Evolutionary conservation across 2,329 filamentous ascomycete genomes (phyloP).

Genomic region (Monilinia aucupariae): DNA sequence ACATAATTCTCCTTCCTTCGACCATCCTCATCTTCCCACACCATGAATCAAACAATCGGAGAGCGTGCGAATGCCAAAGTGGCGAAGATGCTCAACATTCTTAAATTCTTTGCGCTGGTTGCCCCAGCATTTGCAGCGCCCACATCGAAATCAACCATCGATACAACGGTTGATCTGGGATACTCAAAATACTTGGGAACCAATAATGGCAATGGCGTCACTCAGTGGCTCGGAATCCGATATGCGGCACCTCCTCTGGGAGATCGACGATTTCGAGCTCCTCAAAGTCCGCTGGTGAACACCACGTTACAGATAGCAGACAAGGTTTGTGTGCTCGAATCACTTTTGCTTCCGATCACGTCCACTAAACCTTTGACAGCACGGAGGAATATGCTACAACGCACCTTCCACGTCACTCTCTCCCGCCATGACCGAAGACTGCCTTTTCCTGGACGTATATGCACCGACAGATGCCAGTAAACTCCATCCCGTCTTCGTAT

Average conservation of each 20-base stretch:
- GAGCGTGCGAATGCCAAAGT: not conserved
- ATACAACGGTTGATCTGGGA: conserved; percentile 48
- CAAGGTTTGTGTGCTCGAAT: conserved; percentile 24
- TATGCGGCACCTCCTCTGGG: conserved; percentile 67
- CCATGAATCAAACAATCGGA: not conserved
- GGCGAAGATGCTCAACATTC: not conserved
- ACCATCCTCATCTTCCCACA: not conserved
- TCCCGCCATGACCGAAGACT: conserved; percentile 53
- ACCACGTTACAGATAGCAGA: conserved; percentile 27
- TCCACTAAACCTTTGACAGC: conserved; percentile 19
- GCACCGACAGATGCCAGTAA: conserved; percentile 50
- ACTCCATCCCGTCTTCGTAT: conserved; percentile 54
- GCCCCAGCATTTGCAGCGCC: conserved; percentile 7
- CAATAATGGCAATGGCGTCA: conserved; percentile 50
- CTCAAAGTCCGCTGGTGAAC: conserved; percentile 51
- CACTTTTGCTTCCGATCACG: not conserved
- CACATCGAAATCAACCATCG: not conserved
- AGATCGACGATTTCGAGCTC: conserved; percentile 59
- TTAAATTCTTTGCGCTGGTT: not conserved
- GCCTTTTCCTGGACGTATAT: conserved; percentile 62
- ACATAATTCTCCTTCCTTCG: not conserved
- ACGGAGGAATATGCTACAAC: conserved; percentile 26
- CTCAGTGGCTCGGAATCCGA: conserved; percentile 68
- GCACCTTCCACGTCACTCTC: conserved; percentile 26
- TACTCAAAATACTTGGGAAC: conserved; percentile 63